phyloP scores from a whole-genome alignment of 352 stramenopile species.

The Pythium biforme region DNA sequence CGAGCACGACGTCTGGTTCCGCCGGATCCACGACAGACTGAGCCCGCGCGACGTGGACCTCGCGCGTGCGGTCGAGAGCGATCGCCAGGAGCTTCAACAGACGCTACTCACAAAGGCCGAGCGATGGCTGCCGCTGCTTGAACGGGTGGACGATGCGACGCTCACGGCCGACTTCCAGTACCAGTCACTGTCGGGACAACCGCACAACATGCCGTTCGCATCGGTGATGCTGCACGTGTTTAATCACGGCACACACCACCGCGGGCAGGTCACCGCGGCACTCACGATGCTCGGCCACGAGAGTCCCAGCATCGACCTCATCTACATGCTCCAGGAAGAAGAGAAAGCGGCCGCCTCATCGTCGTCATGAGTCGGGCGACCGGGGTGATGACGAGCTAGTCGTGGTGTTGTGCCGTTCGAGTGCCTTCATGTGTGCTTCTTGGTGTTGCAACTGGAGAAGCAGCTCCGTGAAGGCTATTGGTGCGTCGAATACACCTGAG shows the following conservation, averaged over 20 bases:
- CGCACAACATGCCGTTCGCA: constrained; percentile 7
- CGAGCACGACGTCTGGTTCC: constrained; percentile 27
- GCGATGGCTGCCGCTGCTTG: constrained; percentile 25
- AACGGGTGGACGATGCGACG: constrained; percentile 7
- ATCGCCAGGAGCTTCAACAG: constrained; percentile 14
- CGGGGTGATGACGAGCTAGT: not conserved
- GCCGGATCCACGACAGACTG: constrained; percentile 22
- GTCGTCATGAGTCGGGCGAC: not conserved
- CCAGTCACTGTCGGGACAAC: not conserved
- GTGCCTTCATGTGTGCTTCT: constrained; percentile 18
- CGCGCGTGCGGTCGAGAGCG: not conserved
- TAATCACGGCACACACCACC: constrained; percentile 29
- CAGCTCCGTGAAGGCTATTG: constrained; percentile 8
- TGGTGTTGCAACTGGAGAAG: constrained; percentile 19
- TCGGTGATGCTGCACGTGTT: constrained; percentile 22
- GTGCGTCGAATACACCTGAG: constrained; percentile 3
- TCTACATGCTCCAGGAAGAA: constrained; percentile 27
- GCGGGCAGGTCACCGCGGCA: constrained; percentile 22
- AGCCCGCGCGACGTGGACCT: constrained; percentile 15
- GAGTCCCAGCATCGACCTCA: constrained; percentile 15
- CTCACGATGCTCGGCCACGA: constrained; percentile 24
- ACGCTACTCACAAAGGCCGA: constrained; percentile 9
- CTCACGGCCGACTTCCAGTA: constrained; percentile 19
- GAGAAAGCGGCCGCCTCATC: not conserved
- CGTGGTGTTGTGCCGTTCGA: not conserved